phyloP scores from a whole-genome alignment of 352 stramenopile species.

The Phytophthora pluvialis region DNA sequence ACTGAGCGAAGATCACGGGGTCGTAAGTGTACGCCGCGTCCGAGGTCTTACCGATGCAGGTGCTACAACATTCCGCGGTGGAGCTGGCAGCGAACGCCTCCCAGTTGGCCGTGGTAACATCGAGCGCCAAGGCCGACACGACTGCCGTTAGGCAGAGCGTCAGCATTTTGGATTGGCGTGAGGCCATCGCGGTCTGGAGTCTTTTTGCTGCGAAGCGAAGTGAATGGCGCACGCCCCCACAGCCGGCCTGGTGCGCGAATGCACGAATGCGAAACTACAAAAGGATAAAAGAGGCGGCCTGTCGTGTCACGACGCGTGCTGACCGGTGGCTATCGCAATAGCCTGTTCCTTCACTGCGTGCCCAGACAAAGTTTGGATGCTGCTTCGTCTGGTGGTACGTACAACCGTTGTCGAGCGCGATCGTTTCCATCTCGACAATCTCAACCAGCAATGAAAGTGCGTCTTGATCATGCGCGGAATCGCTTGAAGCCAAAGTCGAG shows the following conservation, averaged over 20 bases:
- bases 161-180: slow-evolving; percentile 3
- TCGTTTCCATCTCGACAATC: slow-evolving; percentile 8
- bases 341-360: background rate
- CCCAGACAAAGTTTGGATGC: background rate
- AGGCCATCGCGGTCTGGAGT: background rate
- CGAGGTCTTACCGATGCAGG: slow-evolving; percentile 72
- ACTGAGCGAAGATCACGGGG: slow-evolving; percentile 64
- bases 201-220: slow-evolving; percentile 10
- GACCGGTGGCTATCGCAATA: slow-evolving; percentile 9
- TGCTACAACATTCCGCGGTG: slow-evolving; percentile 59
- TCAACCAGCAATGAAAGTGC: background rate
- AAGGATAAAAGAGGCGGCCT: slow-evolving; percentile 10
- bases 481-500: background rate
- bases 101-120: slow-evolving; percentile 7
- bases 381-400: slow-evolving; percentile 4
- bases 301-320: slow-evolving; percentile 11
- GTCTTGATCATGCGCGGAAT: background rate
- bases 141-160: background rate
- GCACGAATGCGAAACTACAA: slow-evolving; percentile 21
- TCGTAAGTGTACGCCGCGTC: slow-evolving; percentile 67
- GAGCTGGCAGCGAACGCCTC: slow-evolving; percentile 28
- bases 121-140: background rate
- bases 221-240: background rate
- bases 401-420: slow-evolving; percentile 2
- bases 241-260: slow-evolving; percentile 1